Evolutionary conservation across 306 rosid genomes (phyloP).

Genomic region (Prunus campanulata): DNA sequence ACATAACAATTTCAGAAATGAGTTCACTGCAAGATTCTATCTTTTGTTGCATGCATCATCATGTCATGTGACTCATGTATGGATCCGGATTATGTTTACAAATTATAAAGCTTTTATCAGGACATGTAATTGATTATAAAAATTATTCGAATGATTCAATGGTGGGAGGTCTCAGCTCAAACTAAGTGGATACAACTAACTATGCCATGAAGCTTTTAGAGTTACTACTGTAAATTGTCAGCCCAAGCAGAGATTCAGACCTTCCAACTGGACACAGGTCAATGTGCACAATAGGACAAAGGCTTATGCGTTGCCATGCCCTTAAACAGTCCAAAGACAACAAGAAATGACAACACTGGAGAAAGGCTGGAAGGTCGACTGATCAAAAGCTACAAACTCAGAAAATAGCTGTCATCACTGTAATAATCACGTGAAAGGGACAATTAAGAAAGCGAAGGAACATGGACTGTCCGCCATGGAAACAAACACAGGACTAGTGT

Average conservation of each 20-base stretch:
- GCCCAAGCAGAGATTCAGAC: background rate
- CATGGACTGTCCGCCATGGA: background rate
- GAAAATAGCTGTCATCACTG: background rate
- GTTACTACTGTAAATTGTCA: background rate
- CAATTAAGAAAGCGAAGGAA: background rate
- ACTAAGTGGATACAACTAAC: background rate
- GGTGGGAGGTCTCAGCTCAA: background rate
- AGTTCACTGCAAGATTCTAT: background rate
- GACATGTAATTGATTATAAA: too few relatives aligned
- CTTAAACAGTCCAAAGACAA: slow-evolving; percentile 1
- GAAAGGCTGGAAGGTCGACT: background rate
- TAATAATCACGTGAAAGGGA: background rate
- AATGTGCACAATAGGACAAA: background rate
- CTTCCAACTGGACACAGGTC: background rate
- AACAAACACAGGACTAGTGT: background rate
- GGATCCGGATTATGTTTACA: too few relatives aligned
- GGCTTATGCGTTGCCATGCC: background rate
- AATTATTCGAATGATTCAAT: too few relatives aligned
- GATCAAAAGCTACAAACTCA: slow-evolving; percentile 5
- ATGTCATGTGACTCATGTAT: too few relatives aligned
- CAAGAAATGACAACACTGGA: background rate
- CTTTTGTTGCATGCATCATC: too few relatives aligned
- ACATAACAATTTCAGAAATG: background rate
- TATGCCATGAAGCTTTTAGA: background rate
- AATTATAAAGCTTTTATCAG: too few relatives aligned